Conservation (phyloP, 768 basidiomycete species). For the Phallus indusiatus region DNA sequence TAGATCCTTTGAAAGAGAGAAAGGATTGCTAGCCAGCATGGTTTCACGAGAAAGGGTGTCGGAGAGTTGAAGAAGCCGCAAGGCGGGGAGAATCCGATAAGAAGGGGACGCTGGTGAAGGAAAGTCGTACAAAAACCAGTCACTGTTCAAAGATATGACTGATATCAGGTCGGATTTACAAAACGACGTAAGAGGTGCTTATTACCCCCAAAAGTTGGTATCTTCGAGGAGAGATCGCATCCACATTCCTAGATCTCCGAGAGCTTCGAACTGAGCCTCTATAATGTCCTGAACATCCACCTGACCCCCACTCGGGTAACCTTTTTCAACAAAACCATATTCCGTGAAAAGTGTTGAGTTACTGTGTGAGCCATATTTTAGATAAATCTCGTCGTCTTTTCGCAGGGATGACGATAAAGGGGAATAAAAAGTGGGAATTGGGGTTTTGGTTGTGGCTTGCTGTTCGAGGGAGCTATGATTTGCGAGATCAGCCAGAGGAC, state of each 20-base stretch:
- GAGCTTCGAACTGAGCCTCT: slow-evolving; percentile 37
- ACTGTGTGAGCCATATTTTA: slow-evolving; percentile 74
- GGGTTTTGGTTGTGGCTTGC: slow-evolving; percentile 32
- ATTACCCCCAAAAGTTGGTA: slow-evolving; percentile 82
- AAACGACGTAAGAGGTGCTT: slow-evolving; percentile 4
- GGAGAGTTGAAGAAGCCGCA: slow-evolving; percentile 54
- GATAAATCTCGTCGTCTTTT: slow-evolving; percentile 55
- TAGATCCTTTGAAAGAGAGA: slow-evolving; percentile 20
- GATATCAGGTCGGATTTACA: neutral
- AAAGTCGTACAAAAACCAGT: slow-evolving; percentile 66
- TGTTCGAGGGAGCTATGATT: slow-evolving; percentile 48
- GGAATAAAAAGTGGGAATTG: slow-evolving; percentile 36
- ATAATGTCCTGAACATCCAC: slow-evolving; percentile 22
- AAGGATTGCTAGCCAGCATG: slow-evolving; percentile 11
- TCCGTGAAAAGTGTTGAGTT: slow-evolving; percentile 76
- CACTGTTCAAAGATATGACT: slow-evolving; percentile 32
- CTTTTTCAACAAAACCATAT: slow-evolving; percentile 68
- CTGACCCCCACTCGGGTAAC: neutral
- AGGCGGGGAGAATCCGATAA: slow-evolving; percentile 62
- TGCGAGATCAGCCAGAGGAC: slow-evolving; percentile 86
- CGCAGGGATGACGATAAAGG: slow-evolving; percentile 32
- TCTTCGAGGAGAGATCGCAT: slow-evolving; percentile 46
- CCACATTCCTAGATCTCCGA: slow-evolving; percentile 30
- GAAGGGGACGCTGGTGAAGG: slow-evolving; percentile 65
- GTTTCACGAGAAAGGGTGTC: slow-evolving; percentile 18